phyloP scores from a whole-genome alignment of 306 rosid species.

The Prinsepia uniflora region DNA sequence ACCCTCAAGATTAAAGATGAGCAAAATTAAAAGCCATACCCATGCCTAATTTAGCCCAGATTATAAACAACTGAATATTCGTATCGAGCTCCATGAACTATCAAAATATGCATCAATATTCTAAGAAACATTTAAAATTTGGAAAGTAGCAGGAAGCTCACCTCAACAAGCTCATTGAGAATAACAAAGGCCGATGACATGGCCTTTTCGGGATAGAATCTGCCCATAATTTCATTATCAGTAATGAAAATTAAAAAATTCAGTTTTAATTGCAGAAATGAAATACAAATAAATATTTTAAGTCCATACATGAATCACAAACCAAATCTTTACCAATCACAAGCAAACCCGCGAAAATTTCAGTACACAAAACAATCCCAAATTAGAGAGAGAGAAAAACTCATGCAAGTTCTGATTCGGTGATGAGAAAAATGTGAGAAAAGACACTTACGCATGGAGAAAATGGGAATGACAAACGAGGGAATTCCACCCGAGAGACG shows the following conservation, averaged over 20 bases:
- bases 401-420: neutral
- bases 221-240: conserved; percentile 34
- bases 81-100: conserved; percentile 7
- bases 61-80: neutral
- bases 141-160: conserved; percentile 30
- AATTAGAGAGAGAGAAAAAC: neutral
- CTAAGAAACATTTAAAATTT: conserved; percentile 13
- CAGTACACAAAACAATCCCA: neutral
- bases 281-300: neutral
- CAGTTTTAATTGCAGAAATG: neutral
- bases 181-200: conserved; percentile 67
- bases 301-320: neutral
- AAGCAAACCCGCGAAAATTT: neutral
- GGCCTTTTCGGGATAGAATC: conserved; percentile 73
- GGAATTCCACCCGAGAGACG: conserved; percentile 79
- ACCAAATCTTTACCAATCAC: neutral
- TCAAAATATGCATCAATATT: conserved; percentile 20
- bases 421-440: neutral
- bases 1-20: conserved; percentile 20
- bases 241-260: neutral
- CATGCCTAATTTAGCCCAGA: neutral
- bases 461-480: conserved; percentile 79
- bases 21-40: conserved; percentile 11
- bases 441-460: conserved; percentile 59
- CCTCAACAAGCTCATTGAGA: conserved; percentile 88